Evolutionary conservation across 2,329 filamentous ascomycete genomes (phyloP).

Genomic region (Colletotrichum lindemuthianum): DNA sequence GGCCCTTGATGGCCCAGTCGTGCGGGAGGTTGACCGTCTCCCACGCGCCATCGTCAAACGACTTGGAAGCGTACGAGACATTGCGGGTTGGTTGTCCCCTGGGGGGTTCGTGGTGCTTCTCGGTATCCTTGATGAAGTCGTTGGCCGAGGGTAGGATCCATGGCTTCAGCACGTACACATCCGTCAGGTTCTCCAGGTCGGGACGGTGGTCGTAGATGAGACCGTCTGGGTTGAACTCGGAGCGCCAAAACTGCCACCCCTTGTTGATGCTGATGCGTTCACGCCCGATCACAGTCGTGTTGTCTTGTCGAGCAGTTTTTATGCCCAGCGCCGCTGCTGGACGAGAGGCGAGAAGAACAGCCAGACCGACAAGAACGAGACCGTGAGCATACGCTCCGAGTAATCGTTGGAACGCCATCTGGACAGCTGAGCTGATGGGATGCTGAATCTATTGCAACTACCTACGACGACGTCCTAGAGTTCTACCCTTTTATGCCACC

Average conservation of each 20-base stretch:
- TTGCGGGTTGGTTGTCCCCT: constrained; percentile 42
- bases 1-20: constrained; percentile 60
- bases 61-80: constrained; percentile 44
- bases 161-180: constrained; percentile 44
- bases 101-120: constrained; percentile 45
- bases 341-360: neutral
- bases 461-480: neutral
- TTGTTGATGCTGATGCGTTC: constrained; percentile 47
- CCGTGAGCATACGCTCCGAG: neutral
- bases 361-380: neutral
- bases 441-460: neutral
- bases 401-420: neutral
- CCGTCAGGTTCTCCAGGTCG: constrained; percentile 37
- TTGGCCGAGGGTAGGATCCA: constrained; percentile 56
- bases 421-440: neutral
- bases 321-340: constrained; percentile 10
- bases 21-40: constrained; percentile 55
- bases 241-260: constrained; percentile 52
- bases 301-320: neutral
- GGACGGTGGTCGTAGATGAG: constrained; percentile 42
- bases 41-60: constrained; percentile 54
- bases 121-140: constrained; percentile 47
- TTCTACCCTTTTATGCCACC: neutral
- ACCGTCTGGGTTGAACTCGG: constrained; percentile 47
- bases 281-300: constrained; percentile 15